Percentiles rank a stretch among this genome's conserved stretches.
phyloP scores from a whole-genome alignment of 306 rosid species.

The Vicia sativa region DNA sequence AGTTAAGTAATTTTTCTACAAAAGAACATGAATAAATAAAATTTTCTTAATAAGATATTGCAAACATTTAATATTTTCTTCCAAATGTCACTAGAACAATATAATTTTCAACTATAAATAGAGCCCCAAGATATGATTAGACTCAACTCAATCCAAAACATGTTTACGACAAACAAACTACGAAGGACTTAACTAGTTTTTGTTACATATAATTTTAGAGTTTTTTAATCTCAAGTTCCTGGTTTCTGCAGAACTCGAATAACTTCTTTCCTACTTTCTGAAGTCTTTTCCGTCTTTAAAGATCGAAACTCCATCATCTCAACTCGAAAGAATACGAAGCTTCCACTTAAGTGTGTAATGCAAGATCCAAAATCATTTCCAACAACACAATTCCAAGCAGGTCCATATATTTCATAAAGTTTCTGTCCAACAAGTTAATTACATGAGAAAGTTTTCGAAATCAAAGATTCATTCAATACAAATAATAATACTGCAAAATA shows the following conservation, averaged over 20 bases:
- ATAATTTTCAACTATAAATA: slow-evolving; percentile 52
- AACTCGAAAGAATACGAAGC: slow-evolving; percentile 65
- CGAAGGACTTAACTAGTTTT: background rate
- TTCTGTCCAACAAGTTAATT: slow-evolving; percentile 43
- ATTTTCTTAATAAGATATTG: no score
- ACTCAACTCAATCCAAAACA: slow-evolving; percentile 33
- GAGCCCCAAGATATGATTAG: slow-evolving; percentile 27
- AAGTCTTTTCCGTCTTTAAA: slow-evolving; percentile 69
- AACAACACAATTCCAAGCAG: slow-evolving; percentile 70
- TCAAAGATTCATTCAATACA: no score
- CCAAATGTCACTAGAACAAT: slow-evolving; percentile 29
- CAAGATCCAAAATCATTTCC: slow-evolving; percentile 73
- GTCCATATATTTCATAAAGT: slow-evolving; percentile 66
- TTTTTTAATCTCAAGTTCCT: slow-evolving; percentile 27
- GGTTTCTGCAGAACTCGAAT: slow-evolving; percentile 48
- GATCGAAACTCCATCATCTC: slow-evolving; percentile 70
- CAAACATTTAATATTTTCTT: no score
- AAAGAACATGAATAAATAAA: no score
- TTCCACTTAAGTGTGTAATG: slow-evolving; percentile 62
- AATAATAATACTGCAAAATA: no score
- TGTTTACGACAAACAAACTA: background rate
- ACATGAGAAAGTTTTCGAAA: background rate
- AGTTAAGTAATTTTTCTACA: slow-evolving; percentile 38
- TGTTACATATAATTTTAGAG: background rate
- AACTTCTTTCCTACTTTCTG: slow-evolving; percentile 56